Percentiles rank a stretch among this genome's conserved stretches.
phyloP scores from a whole-genome alignment of 257 asterid genomes.

The Penstemon barbatus region DNA sequence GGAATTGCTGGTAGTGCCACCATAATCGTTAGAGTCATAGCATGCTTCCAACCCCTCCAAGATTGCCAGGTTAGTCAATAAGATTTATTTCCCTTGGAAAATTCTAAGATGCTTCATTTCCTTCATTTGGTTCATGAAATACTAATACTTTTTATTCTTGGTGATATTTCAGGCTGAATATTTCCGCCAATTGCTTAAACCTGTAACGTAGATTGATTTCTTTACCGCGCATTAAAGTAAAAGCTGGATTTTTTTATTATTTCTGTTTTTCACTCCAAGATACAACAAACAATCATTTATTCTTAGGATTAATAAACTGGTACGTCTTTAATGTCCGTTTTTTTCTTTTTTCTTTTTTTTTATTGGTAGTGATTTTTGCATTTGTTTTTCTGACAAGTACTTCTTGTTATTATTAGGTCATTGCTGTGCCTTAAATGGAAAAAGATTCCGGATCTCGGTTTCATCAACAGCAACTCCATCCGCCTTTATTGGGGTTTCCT shows the following conservation, averaged over 20 bases:
- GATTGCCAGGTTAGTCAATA: conserved; percentile 83
- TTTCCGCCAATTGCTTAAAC: conserved; percentile 83
- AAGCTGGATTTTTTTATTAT: conserved; percentile 38
- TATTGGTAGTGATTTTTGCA: background rate
- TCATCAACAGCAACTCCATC: conserved; percentile 39
- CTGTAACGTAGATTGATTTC: conserved; percentile 78
- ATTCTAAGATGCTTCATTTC: conserved; percentile 10
- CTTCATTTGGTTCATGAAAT: conserved; percentile 5
- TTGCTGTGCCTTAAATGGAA: conserved; percentile 71
- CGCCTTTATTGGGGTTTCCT: conserved; percentile 42
- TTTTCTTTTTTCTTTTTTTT: background rate
- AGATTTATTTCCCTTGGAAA: background rate
- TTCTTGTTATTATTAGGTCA: conserved; percentile 37
- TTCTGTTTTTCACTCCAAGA: conserved; percentile 33
- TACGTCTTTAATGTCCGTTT: background rate
- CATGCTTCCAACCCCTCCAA: conserved; percentile 97
- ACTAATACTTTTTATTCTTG: conserved; percentile 22
- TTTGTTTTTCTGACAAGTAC: conserved; percentile 22
- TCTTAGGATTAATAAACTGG: conserved; percentile 29
- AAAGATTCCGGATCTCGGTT: conserved; percentile 51
- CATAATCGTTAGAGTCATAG: conserved; percentile 91
- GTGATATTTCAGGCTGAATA: conserved; percentile 79
- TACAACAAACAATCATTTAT: conserved; percentile 40
- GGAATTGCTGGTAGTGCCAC: conserved; percentile 88
- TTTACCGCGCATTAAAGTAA: conserved; percentile 46